phyloP scores from a whole-genome alignment of 2,329 filamentous ascomycete genomes.

The Ophiostoma populinum region DNA sequence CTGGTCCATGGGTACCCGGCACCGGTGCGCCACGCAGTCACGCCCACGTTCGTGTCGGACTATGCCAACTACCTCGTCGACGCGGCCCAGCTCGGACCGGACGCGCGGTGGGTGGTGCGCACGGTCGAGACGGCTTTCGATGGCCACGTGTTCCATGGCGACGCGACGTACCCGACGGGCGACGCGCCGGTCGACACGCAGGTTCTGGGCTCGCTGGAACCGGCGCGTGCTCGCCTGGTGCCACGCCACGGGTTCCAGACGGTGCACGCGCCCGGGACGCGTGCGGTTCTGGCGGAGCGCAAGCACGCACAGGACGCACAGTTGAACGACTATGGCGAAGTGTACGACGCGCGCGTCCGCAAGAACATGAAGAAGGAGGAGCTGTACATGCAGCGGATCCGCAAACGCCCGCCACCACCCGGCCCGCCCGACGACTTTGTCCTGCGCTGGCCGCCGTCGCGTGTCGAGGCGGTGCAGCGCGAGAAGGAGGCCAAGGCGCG shows the following conservation, averaged over 20 bases:
- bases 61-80: constrained; percentile 14
- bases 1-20: too few relatives aligned
- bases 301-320: neutral
- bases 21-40: too few relatives aligned
- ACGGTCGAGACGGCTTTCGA: constrained; percentile 1
- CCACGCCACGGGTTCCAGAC: neutral
- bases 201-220: constrained; percentile 4
- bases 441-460: neutral
- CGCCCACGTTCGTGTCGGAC: neutral
- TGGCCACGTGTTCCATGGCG: neutral
- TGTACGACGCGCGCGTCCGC: neutral
- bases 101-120: constrained; percentile 11
- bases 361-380: neutral
- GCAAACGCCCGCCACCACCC: neutral
- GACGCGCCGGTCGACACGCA: constrained; percentile 11
- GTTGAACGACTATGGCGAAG: constrained; percentile 4
- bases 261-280: constrained; percentile 1
- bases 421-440: neutral
- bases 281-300: neutral
- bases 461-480: neutral
- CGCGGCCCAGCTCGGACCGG: constrained; percentile 13
- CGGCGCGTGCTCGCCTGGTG: neutral
- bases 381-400: neutral
- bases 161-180: constrained; percentile 1
- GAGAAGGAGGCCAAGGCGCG: neutral